phyloP scores from a whole-genome alignment of 768 basidiomycete species.

The Hirschioporus abietinus region DNA sequence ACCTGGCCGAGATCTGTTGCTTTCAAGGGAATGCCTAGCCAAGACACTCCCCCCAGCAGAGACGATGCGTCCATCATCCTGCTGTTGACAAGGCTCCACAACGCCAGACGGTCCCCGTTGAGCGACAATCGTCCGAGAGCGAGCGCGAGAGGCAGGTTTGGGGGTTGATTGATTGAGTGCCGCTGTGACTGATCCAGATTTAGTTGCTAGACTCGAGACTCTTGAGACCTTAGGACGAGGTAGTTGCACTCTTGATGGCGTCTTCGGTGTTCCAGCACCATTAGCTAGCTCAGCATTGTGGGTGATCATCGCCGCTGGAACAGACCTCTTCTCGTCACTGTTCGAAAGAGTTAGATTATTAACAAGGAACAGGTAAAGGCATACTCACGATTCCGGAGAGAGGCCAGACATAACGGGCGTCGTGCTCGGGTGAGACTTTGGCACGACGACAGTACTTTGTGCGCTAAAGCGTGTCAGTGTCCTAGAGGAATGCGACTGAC shows the following conservation, averaged over 20 bases:
- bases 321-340: neutral
- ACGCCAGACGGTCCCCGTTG: neutral
- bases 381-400: neutral
- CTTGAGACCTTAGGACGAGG: neutral
- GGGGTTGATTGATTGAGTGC: neutral
- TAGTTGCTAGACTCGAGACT: neutral
- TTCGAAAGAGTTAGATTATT: neutral
- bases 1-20: neutral
- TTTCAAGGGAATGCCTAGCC: neutral
- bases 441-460: neutral
- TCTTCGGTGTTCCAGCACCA: neutral
- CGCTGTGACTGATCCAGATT: neutral
- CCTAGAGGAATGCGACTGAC: neutral
- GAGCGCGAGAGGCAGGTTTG: neutral
- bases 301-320: neutral
- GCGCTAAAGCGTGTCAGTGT: neutral
- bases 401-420: neutral
- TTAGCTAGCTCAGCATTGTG: neutral
- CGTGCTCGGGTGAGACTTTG: neutral
- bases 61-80: neutral
- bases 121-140: neutral
- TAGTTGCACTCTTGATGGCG: neutral
- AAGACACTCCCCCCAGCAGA: neutral
- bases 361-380: neutral
- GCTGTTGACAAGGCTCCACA: neutral